phyloP scores from a whole-genome alignment of 306 rosid species.

The Quercus cerris region DNA sequence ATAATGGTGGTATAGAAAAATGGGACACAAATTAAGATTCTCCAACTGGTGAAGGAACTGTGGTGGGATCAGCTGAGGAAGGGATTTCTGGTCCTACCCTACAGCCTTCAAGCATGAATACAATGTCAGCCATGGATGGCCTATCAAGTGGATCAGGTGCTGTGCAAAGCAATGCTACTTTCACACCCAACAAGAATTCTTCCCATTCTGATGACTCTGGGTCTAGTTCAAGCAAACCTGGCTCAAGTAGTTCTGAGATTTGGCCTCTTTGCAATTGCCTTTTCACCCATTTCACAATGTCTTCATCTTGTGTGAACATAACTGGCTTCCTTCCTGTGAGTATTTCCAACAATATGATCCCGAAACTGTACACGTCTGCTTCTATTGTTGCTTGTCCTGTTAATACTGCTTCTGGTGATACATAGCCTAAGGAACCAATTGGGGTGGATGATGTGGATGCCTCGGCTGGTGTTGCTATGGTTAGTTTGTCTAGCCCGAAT shows the following conservation, averaged over 20 bases:
- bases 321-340: slow-evolving; percentile 75
- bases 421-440: slow-evolving; percentile 71
- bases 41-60: slow-evolving; percentile 67
- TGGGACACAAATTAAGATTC: neutral
- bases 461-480: slow-evolving; percentile 42
- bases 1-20: neutral
- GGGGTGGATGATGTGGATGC: slow-evolving; percentile 52
- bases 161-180: slow-evolving; percentile 77
- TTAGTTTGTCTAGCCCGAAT: slow-evolving; percentile 66
- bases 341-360: slow-evolving; percentile 76
- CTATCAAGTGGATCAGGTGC: slow-evolving; percentile 86
- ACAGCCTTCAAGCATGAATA: slow-evolving; percentile 93
- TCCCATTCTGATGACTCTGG: slow-evolving; percentile 90
- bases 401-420: slow-evolving; percentile 62
- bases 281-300: slow-evolving; percentile 88
- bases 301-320: slow-evolving; percentile 75
- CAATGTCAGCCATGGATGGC: slow-evolving; percentile 74
- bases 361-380: slow-evolving; percentile 76
- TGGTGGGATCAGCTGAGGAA: slow-evolving; percentile 81
- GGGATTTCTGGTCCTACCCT: slow-evolving; percentile 81
- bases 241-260: slow-evolving; percentile 64
- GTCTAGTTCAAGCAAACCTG: slow-evolving; percentile 80
- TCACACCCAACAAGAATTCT: slow-evolving; percentile 77
- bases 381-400: slow-evolving; percentile 64
- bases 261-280: slow-evolving; percentile 67